A percentile compares a stretch with the other conserved stretches of the same genome.
Conservation (phyloP, 1,139 yeast genomes). For the Taphrina sp. region DNA sequence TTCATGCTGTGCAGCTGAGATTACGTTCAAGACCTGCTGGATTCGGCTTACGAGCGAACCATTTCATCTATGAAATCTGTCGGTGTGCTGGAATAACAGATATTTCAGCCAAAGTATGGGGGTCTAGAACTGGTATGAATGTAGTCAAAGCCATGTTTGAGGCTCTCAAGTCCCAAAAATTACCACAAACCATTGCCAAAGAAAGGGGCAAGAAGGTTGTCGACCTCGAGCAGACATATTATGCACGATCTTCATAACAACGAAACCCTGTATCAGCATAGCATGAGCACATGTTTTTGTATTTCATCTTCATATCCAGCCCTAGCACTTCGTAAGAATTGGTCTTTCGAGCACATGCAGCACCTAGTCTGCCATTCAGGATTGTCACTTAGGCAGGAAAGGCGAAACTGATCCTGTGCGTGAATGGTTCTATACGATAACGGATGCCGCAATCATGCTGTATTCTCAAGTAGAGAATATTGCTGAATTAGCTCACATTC, state of each 20-base stretch:
- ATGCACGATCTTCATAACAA: constrained; percentile 26
- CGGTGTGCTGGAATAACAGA: constrained; percentile 94
- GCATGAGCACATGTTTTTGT: neutral
- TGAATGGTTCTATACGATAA: neutral
- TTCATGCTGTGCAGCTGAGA: constrained; percentile 79
- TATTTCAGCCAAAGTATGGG: constrained; percentile 83
- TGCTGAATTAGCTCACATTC: constrained; percentile 81
- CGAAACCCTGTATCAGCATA: neutral
- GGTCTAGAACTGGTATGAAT: constrained; percentile 91
- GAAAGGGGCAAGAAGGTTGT: constrained; percentile 94
- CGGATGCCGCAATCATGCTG: neutral
- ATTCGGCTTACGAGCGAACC: constrained; percentile 89
- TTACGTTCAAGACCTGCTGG: constrained; percentile 79
- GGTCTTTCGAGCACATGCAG: no score
- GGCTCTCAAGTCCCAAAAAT: constrained; percentile 73
- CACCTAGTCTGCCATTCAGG: no score
- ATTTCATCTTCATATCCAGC: neutral
- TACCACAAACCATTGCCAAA: constrained; percentile 82
- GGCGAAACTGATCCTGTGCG: no score
- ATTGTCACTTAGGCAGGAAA: no score
- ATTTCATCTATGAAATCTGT: constrained; percentile 85
- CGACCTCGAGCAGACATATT: constrained; percentile 87
- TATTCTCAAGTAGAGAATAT: constrained; percentile 43
- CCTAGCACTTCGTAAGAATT: no score
- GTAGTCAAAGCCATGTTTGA: constrained; percentile 88